These are phyloP conservation scores for Neopestalotiopsis rosae DNA, from an alignment of 2,329 filamentous ascomycete genomes.

Conservation along the genomic window DNA sequence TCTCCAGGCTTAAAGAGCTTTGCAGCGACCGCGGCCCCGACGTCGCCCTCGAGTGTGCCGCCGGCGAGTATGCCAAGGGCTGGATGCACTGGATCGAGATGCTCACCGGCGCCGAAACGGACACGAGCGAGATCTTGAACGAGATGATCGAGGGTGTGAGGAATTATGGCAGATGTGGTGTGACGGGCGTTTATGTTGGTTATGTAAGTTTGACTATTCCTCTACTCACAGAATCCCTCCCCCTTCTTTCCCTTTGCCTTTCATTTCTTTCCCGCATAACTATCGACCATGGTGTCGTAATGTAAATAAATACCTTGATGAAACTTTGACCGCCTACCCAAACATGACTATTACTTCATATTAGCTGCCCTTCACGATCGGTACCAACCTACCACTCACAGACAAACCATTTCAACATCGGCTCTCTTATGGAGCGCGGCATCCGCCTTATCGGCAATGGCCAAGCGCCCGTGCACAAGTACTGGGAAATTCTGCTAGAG, in stretches of 20 bases:
- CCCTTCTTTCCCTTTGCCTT: too few species aligned
- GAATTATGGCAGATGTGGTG: constrained; percentile 74
- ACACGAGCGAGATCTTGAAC: constrained; percentile 81
- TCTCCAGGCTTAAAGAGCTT: constrained; percentile 75
- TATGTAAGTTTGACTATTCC: constrained; percentile 54
- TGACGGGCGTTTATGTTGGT: constrained; percentile 74
- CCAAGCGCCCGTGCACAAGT: constrained; percentile 77
- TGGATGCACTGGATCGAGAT: constrained; percentile 66
- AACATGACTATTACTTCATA: too few species aligned
- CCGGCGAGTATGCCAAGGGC: constrained; percentile 66
- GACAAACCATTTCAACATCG: constrained; percentile 85
- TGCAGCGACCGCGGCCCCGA: constrained; percentile 76
- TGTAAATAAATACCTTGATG: constrained; percentile 12
- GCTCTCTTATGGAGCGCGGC: constrained; percentile 85
- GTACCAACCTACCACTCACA: constrained; percentile 37
- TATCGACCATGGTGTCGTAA: background rate
- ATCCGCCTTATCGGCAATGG: constrained; percentile 75
- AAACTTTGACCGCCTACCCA: too few species aligned
- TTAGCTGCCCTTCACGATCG: too few species aligned
- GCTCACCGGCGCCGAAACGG: constrained; percentile 74
- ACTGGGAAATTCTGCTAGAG: constrained; percentile 79
- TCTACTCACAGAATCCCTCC: too few species aligned
- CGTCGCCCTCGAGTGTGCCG: constrained; percentile 62
- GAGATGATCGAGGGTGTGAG: constrained; percentile 79
- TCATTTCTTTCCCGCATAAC: background rate